These are phyloP conservation scores for Mollisia scopiformis DNA, from an alignment of 2,329 filamentous ascomycete species.

Conservation along the genomic window DNA sequence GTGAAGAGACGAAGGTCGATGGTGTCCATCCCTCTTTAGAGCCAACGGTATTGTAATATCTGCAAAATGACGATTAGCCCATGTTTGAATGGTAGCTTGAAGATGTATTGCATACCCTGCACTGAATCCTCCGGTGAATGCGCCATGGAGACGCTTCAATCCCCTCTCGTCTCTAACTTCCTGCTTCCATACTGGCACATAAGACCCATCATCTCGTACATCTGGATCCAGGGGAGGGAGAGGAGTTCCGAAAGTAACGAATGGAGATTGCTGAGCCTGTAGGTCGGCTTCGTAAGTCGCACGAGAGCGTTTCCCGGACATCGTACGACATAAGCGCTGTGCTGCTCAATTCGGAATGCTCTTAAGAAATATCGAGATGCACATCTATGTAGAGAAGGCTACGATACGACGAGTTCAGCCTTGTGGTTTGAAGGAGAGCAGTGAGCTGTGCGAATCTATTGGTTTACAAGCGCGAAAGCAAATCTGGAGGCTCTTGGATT, in stretches of 20 bases:
- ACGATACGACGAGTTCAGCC: neutral
- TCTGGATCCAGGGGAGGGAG: slow-evolving; percentile 78
- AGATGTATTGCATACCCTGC: slow-evolving; percentile 70
- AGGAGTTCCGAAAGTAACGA: slow-evolving; percentile 80
- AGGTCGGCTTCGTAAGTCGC: slow-evolving; percentile 77
- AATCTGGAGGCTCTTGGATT: neutral
- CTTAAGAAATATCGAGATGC: neutral
- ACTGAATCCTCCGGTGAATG: slow-evolving; percentile 95
- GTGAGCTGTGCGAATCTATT: neutral
- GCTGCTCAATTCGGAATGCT: too few species aligned
- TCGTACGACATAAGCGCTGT: slow-evolving; percentile 40
- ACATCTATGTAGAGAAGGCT: slow-evolving; percentile 10
- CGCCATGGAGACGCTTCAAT: slow-evolving; percentile 88
- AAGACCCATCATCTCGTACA: slow-evolving; percentile 85
- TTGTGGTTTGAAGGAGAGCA: neutral
- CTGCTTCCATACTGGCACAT: slow-evolving; percentile 97
- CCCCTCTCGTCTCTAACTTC: slow-evolving; percentile 93
- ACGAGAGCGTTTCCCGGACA: slow-evolving; percentile 81
- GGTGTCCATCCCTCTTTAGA: slow-evolving; percentile 99
- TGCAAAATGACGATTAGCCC: slow-evolving; percentile 43
- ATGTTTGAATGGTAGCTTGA: neutral
- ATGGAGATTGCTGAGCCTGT: slow-evolving; percentile 69
- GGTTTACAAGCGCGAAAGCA: neutral
- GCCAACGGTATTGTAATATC: slow-evolving; percentile 97
- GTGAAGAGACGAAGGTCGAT: slow-evolving; percentile 88